These are phyloP conservation scores for Puccinia horiana DNA, from an alignment of 1,284 basidiomycete genomes.

Conservation along the genomic window DNA sequence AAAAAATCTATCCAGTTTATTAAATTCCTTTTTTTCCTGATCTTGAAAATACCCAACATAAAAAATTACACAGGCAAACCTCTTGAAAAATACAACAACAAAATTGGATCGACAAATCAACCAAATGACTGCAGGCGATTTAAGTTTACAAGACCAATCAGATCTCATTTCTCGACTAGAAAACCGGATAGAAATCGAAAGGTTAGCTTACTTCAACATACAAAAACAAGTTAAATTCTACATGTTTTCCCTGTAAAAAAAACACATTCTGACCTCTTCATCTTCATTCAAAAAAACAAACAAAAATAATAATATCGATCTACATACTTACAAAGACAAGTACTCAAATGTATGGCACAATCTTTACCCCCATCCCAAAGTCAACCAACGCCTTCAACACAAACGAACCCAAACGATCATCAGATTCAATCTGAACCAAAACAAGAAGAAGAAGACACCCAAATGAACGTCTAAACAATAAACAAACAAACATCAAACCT, in stretches of 20 bases:
- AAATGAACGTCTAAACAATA: too few species aligned
- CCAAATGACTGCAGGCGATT: conserved; percentile 11
- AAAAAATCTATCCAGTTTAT: background rate
- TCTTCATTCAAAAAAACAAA: too few species aligned
- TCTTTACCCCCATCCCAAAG: background rate
- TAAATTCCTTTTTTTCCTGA: background rate
- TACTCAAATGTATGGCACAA: background rate
- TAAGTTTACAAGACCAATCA: conserved; percentile 28
- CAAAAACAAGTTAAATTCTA: background rate
- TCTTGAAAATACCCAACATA: background rate
- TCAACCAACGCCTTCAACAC: too few species aligned
- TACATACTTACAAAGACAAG: background rate
- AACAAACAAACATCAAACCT: too few species aligned
- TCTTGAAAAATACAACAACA: background rate
- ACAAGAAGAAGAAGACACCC: too few species aligned
- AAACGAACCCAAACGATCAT: too few species aligned
- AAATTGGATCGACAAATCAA: conserved; percentile 11
- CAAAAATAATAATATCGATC: background rate
- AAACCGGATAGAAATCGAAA: conserved; percentile 27
- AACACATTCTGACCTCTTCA: too few species aligned
- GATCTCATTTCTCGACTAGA: conserved; percentile 12
- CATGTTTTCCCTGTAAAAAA: background rate
- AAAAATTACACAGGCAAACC: conserved; percentile 35
- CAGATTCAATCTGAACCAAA: too few species aligned
- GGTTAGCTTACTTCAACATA: background rate